Base-by-base conservation (phyloP, 1,284 basidiomycete species). In the Tranzscheliella williamsii region DNA sequence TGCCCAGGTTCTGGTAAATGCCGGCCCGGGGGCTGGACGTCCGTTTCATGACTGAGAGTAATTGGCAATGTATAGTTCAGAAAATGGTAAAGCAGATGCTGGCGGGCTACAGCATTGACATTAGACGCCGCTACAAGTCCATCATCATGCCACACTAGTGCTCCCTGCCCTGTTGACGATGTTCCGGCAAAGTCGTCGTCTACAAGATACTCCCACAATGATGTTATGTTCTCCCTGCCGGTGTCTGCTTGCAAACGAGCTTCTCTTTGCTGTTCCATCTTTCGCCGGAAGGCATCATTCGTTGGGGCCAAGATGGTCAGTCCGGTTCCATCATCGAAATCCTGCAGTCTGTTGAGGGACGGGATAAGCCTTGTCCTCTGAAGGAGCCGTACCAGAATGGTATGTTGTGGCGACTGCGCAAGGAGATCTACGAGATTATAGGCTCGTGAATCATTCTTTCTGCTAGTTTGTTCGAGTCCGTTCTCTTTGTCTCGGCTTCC, bases 301-400 rank as follows among this genome's bases (percentile, higher is more conserved):
- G 90, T 96, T 0, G 95, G 95, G 1, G 95, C 95, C 70, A 96
- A 95, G 40, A 99, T 78, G 13, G 94, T 95, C 71, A 84, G 84
- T 29, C 83, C 85, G 42, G 88, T 85, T 8, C 64, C 48, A 17
- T 67, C 62, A 24, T 64, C 64, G 20, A 74, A 61, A 22, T 71
- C 62, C 33, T 75, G 68, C 49, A 98, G 85, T 58, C 82, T 84
- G 76, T 94, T 95, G 61, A 99, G 82, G 8, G 90, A 90, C 0
- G 95, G 95, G 37, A 99, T 85, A 49, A 97, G 85, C 51, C 87
- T 86, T 3, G 93, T 85, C 11, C 86, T 84, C 78, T 96, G 92
- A 7, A 98, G 82, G 7, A 97, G 84, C 32, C 79, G 79, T 12
- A 98, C 80, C 21, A 98, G 82, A 33, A 85, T 87, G 1, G 85